Evolutionary conservation across 2,329 filamentous ascomycete species (phyloP), one percentile per base, ranked within the genome.

Genomic region (Geosmithia morbida): DNA sequence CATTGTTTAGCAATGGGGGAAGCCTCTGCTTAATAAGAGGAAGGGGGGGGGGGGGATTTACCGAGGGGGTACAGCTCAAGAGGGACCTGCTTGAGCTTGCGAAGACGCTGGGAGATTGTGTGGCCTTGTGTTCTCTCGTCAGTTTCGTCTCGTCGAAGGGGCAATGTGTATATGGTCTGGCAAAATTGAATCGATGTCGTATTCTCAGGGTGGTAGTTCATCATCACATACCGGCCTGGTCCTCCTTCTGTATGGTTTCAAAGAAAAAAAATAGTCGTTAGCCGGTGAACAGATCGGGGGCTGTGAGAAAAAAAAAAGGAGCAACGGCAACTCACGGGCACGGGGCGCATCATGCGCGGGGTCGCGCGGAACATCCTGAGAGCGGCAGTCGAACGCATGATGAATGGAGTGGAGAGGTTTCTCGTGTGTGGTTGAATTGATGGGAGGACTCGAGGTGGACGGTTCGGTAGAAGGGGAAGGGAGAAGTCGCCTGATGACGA

Each of bases 51-150:
- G 6, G 7, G 10, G 43, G 5, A 33, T 66, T 66, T 82, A 94
- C 89, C 89, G 59, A 98, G 83, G 61, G 92, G 92, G 58, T 89
- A 80, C 77, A 98, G 77, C 77, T 98, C 92, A 57, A 87, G 81
- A 57, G 92, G 92, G 62, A 97, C 84, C 70, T 82, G 81, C 77
- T 85, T 89, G 62, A 96, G 75, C 64, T 81, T 83, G 65, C 89
- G 85, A 60, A 98, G 75, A 65, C 90, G 87, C 75, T 97, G 92
- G 56, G 90, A 95, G 68, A 97, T 81, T 60, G 90, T 96, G 74
- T 97, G 92, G 65, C 87, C 92, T 98, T 45, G 29, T 18, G 22
- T 5, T 26, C 4, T 19, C 6, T 29, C 19, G 39, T 43, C 18
- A 43, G 39, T n/a, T 44, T 39, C 17, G 26, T n/a, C 26, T 39